Evolutionary conservation across 495 filamentous ascomycete genomes (phyloP).

Genomic region (Penicillium steckii): DNA sequence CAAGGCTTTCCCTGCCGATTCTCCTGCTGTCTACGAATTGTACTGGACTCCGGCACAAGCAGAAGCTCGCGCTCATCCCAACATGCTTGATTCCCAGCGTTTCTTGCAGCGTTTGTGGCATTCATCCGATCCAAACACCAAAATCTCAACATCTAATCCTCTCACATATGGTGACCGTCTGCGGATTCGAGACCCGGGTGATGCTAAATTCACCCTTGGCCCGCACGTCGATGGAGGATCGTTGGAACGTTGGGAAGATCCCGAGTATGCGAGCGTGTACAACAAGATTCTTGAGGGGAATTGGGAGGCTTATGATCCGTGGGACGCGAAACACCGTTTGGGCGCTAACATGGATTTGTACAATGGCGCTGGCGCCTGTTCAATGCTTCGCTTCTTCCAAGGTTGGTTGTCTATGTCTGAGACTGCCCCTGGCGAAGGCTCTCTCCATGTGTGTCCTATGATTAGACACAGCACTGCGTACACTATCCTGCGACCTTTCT

Average conservation of each 20-base stretch:
- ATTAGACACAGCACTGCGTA: conserved; percentile 74
- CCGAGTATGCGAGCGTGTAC: conserved; percentile 77
- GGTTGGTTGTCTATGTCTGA: conserved; percentile 82
- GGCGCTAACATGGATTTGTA: conserved; percentile 73
- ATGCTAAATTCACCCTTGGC: conserved; percentile 77
- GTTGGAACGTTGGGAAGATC: conserved; percentile 82
- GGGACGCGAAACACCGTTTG: conserved; percentile 69
- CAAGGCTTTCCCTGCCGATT: conserved; percentile 54
- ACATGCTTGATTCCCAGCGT: conserved; percentile 64
- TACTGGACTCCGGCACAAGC: conserved; percentile 85
- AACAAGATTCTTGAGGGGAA: conserved; percentile 66
- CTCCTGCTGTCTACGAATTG: conserved; percentile 80
- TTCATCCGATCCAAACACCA: conserved; percentile 56
- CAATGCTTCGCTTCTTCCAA: conserved; percentile 85
- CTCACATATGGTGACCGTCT: conserved; percentile 79
- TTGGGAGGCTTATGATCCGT: conserved; percentile 84
- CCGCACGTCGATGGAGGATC: conserved; percentile 85
- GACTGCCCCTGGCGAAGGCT: conserved; percentile 71
- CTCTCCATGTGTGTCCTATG: conserved; percentile 80
- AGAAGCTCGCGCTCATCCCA: conserved; percentile 69
- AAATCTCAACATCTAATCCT: conserved; percentile 64
- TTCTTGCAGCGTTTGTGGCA: conserved; percentile 78
- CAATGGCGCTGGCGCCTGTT: conserved; percentile 77
- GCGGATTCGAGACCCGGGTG: conserved; percentile 63
- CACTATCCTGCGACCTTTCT: conserved; percentile 83